Evolutionary conservation across 257 asterid genomes (phyloP), one percentile per base, ranked within the genome.

Genomic region (Prunella vulgaris): DNA sequence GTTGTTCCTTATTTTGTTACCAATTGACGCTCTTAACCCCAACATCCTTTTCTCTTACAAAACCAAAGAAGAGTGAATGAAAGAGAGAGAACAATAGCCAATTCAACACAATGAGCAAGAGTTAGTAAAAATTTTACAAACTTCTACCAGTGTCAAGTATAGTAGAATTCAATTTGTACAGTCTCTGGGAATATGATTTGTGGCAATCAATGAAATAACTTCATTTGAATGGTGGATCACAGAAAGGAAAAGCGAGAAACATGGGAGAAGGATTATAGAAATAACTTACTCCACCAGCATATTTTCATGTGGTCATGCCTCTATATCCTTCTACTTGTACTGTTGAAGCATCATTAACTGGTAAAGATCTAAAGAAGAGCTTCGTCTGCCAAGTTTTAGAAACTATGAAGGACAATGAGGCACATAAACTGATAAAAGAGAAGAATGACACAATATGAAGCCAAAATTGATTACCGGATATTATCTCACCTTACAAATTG

Each of bases 401-500:
- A 68, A 22, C 20, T 60, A 72, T 15, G 51, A 22, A 72, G 7
- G 20, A 15, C 48, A 56, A 63, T 44, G 12, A 14, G 20, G 69
- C 25, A 35, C 18, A 51, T 14, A 5, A n/a, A n/a, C n/a, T n/a
- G n/a, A n/a, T n/a, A n/a, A 35, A 35, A 58, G 20, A 33, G 63
- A 69, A 35, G 49, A 66, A 40, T 49, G 44, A 30, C 46, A 78
- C 46, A 71, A 35, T 33, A 69, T 57, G 70, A 68, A 73, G 73
- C 70, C 67, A 46, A 82, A 71, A 54, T 78, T 53, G 58, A 74
- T 83, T 85, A 81, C 93, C 85, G 60, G 86, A 68, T 71, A 78
- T 76, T 76, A 78, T 82, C 94, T 84, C 87, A 83, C 94, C 92
- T 60, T 86, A 80, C 80, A 66, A 77, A 81, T 79, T 76, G 62